A percentile compares a stretch with the other conserved stretches of the same genome.
These are phyloP conservation scores for Aethionema arabicum DNA, from an alignment of 345 rosid genomes.

Conservation along the genomic window DNA sequence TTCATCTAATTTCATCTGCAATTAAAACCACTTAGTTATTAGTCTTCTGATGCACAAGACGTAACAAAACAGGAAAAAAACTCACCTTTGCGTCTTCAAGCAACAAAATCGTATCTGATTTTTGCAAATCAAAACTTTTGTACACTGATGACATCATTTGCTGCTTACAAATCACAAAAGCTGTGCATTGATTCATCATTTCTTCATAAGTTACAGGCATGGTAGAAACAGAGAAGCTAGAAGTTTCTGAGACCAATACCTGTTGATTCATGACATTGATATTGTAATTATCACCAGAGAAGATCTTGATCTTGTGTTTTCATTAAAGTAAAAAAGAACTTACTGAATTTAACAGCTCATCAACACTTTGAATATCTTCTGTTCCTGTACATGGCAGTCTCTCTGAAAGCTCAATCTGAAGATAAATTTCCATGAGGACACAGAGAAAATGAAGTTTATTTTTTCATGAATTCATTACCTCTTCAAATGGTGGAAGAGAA, in stretches of 20 bases:
- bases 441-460: not conserved
- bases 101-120: no score
- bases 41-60: no score
- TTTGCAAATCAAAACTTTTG: no score
- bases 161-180: conserved; percentile 77
- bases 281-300: not conserved
- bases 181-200: conserved; percentile 91
- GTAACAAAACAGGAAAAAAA: no score
- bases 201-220: conserved; percentile 76
- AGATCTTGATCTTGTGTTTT: no score
- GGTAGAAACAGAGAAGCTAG: conserved; percentile 69
- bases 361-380: conserved; percentile 65
- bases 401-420: conserved; percentile 63
- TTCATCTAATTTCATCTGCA: no score
- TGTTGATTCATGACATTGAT: not conserved
- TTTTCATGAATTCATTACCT: conserved; percentile 43
- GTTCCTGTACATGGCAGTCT: conserved; percentile 64
- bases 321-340: conserved; percentile 11
- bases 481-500: conserved; percentile 69
- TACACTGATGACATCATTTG: conserved; percentile 65
- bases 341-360: conserved; percentile 85
- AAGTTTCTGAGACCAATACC: conserved; percentile 78
- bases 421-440: conserved; percentile 27
- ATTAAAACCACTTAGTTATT: no score
- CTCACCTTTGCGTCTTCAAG: no score